Evolutionary conservation across 768 basidiomycete species (phyloP).

Genomic region (Asterophora parasitica): DNA sequence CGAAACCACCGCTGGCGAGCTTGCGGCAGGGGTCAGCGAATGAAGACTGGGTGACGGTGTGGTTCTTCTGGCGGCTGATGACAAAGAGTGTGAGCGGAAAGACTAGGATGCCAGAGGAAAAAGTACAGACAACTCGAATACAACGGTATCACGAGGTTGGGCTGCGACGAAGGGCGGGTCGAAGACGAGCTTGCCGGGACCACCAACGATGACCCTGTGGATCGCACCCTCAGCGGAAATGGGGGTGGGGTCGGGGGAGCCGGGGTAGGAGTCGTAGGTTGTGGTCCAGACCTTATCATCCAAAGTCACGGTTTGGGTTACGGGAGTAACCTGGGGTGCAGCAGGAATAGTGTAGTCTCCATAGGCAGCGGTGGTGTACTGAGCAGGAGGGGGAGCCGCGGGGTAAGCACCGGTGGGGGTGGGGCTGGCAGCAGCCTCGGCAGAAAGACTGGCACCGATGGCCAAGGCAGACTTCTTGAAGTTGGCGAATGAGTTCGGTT

Average conservation of each 20-base stretch:
- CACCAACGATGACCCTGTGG: slow-evolving; percentile 54
- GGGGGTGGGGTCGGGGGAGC: slow-evolving; percentile 52
- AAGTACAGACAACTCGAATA: slow-evolving; percentile 53
- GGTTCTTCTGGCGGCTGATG: slow-evolving; percentile 58
- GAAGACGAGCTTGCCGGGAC: slow-evolving; percentile 41
- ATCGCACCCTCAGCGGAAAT: slow-evolving; percentile 40
- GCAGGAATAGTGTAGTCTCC: slow-evolving; percentile 49
- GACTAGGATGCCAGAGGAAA: background rate
- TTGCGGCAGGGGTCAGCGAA: slow-evolving; percentile 56
- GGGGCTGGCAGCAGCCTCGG: slow-evolving; percentile 35
- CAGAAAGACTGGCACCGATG: slow-evolving; percentile 45
- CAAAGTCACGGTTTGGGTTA: slow-evolving; percentile 47
- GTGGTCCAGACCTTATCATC: slow-evolving; percentile 47
- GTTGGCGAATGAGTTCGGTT: slow-evolving; percentile 54
- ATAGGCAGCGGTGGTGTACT: slow-evolving; percentile 41
- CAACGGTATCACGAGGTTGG: slow-evolving; percentile 46
- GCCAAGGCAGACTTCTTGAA: slow-evolving; percentile 57
- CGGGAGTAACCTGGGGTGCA: slow-evolving; percentile 35
- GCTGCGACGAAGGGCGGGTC: slow-evolving; percentile 47
- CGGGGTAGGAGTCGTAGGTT: slow-evolving; percentile 50
- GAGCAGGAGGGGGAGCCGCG: slow-evolving; percentile 21
- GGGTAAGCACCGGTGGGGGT: slow-evolving; percentile 22
- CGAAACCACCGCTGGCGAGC: slow-evolving; percentile 42
- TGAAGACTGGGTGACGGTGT: slow-evolving; percentile 58
- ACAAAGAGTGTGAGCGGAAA: background rate